phyloP scores from a whole-genome alignment of 768 basidiomycete species.

The Cyathus striatus region DNA sequence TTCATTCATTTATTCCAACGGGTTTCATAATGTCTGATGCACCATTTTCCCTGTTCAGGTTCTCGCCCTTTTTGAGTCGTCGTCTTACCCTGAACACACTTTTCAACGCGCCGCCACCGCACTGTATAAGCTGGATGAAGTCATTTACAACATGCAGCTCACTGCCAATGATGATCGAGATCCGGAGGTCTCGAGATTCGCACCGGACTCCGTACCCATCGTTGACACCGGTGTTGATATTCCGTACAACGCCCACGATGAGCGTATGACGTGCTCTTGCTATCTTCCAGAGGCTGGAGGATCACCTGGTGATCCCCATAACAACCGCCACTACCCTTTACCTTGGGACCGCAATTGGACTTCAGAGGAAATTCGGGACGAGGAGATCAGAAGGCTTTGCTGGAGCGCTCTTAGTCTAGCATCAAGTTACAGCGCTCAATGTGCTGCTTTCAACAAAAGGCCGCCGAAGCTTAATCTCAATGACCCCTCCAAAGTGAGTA shows the following conservation, averaged over 20 bases:
- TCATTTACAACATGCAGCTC: constrained; percentile 52
- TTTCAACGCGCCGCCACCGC: constrained; percentile 48
- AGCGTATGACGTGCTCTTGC: constrained; percentile 42
- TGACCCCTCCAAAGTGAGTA: constrained; percentile 60
- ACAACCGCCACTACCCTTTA: constrained; percentile 43
- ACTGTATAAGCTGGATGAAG: constrained; percentile 55
- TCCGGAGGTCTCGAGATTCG: constrained; percentile 45
- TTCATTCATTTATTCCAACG: not conserved
- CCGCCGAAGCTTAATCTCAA: constrained; percentile 53
- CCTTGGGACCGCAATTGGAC: constrained; percentile 64
- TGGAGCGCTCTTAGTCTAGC: constrained; percentile 72
- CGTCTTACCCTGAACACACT: constrained; percentile 62
- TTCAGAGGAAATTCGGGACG: constrained; percentile 48
- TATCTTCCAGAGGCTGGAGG: constrained; percentile 28
- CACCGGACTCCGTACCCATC: constrained; percentile 44
- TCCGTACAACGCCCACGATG: constrained; percentile 19
- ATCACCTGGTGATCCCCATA: constrained; percentile 29
- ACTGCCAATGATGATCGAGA: constrained; percentile 55
- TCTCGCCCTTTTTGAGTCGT: constrained; percentile 73
- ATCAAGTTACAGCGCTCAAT: constrained; percentile 63
- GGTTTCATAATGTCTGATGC: not conserved
- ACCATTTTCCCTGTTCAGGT: constrained; percentile 39
- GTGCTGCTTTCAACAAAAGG: constrained; percentile 57
- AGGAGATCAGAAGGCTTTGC: constrained; percentile 71
- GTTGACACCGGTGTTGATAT: constrained; percentile 28